A percentile compares a stretch with the other conserved stretches of the same genome.
These are phyloP conservation scores for Saccharomyces hybrid DNA, from an alignment of 1,139 yeast species.

Conservation along the genomic window DNA sequence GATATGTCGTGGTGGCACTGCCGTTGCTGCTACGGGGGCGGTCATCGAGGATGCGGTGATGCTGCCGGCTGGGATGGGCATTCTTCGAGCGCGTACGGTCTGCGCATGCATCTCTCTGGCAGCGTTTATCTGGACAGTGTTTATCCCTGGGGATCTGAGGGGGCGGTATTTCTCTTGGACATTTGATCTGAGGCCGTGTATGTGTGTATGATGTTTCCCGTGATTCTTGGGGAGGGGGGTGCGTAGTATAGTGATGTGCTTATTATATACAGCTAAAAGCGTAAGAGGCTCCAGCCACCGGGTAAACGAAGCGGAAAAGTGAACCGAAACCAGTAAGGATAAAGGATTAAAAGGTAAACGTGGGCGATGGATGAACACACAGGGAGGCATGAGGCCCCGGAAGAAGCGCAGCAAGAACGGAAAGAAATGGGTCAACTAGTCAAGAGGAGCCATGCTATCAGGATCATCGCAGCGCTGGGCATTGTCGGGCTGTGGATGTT, in stretches of 20 bases:
- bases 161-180: neutral
- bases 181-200: conserved; percentile 3
- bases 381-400: neutral
- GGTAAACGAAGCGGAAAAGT: neutral
- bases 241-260: neutral
- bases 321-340: neutral
- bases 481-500: conserved; percentile 17
- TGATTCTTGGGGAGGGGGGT: neutral
- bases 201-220: neutral
- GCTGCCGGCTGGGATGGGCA: conserved; percentile 8
- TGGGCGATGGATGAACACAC: neutral
- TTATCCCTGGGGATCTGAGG: conserved; percentile 35
- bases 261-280: neutral
- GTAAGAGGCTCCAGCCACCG: neutral
- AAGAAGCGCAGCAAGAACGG: neutral
- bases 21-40: conserved; percentile 22
- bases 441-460: conserved; percentile 7
- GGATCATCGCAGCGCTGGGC: conserved; percentile 12
- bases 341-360: neutral
- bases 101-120: conserved; percentile 56
- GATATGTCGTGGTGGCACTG: conserved; percentile 15
- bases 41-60: neutral
- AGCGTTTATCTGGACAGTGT: conserved; percentile 49
- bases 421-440: conserved; percentile 9
- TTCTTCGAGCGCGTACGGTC: conserved; percentile 29